phyloP scores from a whole-genome alignment of 2,329 filamentous ascomycete genomes.

The Ophiostoma ips region DNA sequence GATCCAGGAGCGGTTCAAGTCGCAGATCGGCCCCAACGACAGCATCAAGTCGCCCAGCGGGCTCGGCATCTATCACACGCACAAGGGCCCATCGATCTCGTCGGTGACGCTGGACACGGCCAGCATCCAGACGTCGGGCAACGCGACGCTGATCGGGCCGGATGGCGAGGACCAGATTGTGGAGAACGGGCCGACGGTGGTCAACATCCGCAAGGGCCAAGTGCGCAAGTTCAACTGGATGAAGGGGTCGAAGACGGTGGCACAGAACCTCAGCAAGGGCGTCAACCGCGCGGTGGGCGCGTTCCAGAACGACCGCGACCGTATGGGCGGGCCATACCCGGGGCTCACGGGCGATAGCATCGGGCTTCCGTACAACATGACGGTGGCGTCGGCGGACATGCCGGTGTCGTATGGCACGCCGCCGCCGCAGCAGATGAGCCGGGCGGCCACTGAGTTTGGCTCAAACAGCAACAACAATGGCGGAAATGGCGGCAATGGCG shows the following conservation, averaged over 20 bases:
- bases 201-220: conserved; percentile 88
- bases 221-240: conserved; percentile 98
- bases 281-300: conserved; percentile 83
- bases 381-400: conserved; percentile 39
- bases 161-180: conserved; percentile 53
- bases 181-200: conserved; percentile 74
- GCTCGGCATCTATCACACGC: conserved; percentile 40
- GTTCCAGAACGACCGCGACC: conserved; percentile 43
- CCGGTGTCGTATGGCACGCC: conserved; percentile 21
- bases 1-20: conserved; percentile 87
- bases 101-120: conserved; percentile 37
- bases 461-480: background rate
- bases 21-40: conserved; percentile 42
- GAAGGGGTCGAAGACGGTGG: conserved; percentile 85
- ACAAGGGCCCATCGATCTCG: conserved; percentile 35
- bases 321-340: conserved; percentile 34
- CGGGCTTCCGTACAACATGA: conserved; percentile 59
- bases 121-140: conserved; percentile 38
- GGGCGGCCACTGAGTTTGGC: background rate
- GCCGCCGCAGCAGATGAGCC: conserved; percentile 19
- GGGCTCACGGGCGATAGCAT: conserved; percentile 48
- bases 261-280: conserved; percentile 86
- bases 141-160: conserved; percentile 43
- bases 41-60: conserved; percentile 28
- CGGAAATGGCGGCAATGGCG: background rate